Conservation (phyloP, 2,329 filamentous ascomycete species). For the Clathrospora elynae region DNA sequence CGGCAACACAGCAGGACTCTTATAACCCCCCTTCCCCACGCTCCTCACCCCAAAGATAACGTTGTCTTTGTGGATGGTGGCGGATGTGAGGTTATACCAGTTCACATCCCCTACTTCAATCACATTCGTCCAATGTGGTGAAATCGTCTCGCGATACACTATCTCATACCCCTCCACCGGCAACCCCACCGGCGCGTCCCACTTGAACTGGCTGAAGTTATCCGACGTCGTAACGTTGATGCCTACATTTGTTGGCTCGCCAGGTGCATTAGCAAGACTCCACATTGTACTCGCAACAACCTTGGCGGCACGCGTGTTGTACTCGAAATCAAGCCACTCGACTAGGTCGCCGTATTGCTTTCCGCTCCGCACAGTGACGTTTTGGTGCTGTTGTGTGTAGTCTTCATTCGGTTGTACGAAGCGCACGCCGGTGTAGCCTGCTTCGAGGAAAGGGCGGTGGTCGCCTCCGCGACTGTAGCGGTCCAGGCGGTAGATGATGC, state of each 20-base stretch:
- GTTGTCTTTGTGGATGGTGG: constrained; percentile 60
- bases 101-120: constrained; percentile 54
- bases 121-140: constrained; percentile 56
- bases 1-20: constrained; percentile 53
- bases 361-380: constrained; percentile 54
- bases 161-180: constrained; percentile 57
- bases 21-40: constrained; percentile 54
- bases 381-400: constrained; percentile 62
- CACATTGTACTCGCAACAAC: constrained; percentile 60
- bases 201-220: constrained; percentile 57
- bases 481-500: constrained; percentile 60
- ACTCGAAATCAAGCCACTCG: constrained; percentile 60
- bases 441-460: constrained; percentile 58
- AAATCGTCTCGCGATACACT: constrained; percentile 57
- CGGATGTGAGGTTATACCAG: constrained; percentile 46
- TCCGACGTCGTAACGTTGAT: constrained; percentile 51
- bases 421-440: constrained; percentile 57
- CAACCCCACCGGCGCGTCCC: constrained; percentile 49
- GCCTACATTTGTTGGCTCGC: constrained; percentile 53
- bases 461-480: constrained; percentile 62
- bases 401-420: constrained; percentile 63
- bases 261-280: constrained; percentile 58
- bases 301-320: constrained; percentile 57
- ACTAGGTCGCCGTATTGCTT: constrained; percentile 59
- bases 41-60: constrained; percentile 60